Evolutionary conservation across 2,329 filamentous ascomycete genomes (phyloP), one percentile per base, ranked within the genome.

Genomic region (Zarea fungicola): DNA sequence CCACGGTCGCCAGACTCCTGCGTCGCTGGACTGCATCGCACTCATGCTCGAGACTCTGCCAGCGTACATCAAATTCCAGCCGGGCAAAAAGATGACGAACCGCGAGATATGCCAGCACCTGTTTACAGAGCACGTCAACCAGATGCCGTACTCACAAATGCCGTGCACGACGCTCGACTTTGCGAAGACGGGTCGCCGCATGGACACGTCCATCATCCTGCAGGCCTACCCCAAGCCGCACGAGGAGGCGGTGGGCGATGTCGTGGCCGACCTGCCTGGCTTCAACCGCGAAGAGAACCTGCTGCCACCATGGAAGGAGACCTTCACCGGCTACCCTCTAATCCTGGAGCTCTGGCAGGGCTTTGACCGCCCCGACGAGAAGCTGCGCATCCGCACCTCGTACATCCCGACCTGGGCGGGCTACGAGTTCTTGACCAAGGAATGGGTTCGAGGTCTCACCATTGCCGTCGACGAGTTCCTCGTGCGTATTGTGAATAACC

Each of bases 251-350:
- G 19, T 29, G 2, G 9, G 6, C 36, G 39, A 5, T 19, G 36
- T 26, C 16, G 13, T 48, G 18, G 45, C 40, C 40, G 40, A 49
- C 25, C 50, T 52, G 16, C 50, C 50, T n/a, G 50, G 50, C 14
- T 52, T 43, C 45, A 49, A 52, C 28, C 39, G 37, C 40, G 45
- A 52, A 22, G 46, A 52, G 46, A 52, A 49, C 41, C 50, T 52
- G 3, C 11, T 45, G 40, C 9, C 40, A 14, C 50, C 50, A 8
- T 52, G 39, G 45, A 42, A 42, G 32, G 50, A 52, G 46, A 39
- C 46, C 5, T 48, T 50, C n/a, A 49, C 46, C 21, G 48, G 48
- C 25, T 50, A 43, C 29, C 48, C 48, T 23, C 42, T 50, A 22
- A 18, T 46, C 3, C 35, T 46, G 26, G 48, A 50, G 42, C 36